Conservation (phyloP, 2,329 filamentous ascomycete species). For the Ophiostoma novo-ulmi region DNA sequence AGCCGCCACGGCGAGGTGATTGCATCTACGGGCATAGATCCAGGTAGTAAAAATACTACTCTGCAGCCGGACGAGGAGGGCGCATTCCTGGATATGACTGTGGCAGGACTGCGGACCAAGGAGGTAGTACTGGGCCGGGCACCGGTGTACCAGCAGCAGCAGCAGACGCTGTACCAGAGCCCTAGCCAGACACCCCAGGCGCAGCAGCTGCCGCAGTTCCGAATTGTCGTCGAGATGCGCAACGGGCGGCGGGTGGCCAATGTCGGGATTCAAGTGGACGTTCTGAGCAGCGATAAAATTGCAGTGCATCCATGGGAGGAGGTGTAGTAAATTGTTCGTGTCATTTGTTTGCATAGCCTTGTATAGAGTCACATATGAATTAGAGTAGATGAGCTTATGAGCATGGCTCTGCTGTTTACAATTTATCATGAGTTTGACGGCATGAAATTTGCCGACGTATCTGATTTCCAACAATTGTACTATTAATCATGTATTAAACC, state of each 20-base stretch:
- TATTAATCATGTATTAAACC: no score
- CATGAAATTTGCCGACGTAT: no score
- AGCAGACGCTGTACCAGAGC: neutral
- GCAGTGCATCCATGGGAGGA: constrained; percentile 42
- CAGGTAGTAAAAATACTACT: neutral
- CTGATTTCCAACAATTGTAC: no score
- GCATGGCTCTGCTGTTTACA: no score
- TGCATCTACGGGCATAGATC: constrained; percentile 49
- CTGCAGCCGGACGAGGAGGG: constrained; percentile 45
- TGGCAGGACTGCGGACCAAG: constrained; percentile 34
- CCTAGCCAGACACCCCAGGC: constrained; percentile 16
- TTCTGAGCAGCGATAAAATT: constrained; percentile 47
- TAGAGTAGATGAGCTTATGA: no score
- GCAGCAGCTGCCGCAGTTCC: constrained; percentile 58
- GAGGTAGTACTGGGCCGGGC: constrained; percentile 22
- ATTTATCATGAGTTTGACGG: no score
- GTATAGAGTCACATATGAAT: no score
- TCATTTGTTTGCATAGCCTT: neutral
- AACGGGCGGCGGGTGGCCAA: constrained; percentile 48
- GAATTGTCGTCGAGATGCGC: constrained; percentile 65
- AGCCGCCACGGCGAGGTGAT: constrained; percentile 46
- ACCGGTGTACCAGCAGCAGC: neutral
- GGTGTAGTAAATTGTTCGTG: neutral
- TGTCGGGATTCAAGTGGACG: constrained; percentile 48
- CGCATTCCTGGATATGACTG: constrained; percentile 64